phyloP scores from a whole-genome alignment of 2,329 filamentous ascomycete genomes.

The Pseudogymnoascus sp. region DNA sequence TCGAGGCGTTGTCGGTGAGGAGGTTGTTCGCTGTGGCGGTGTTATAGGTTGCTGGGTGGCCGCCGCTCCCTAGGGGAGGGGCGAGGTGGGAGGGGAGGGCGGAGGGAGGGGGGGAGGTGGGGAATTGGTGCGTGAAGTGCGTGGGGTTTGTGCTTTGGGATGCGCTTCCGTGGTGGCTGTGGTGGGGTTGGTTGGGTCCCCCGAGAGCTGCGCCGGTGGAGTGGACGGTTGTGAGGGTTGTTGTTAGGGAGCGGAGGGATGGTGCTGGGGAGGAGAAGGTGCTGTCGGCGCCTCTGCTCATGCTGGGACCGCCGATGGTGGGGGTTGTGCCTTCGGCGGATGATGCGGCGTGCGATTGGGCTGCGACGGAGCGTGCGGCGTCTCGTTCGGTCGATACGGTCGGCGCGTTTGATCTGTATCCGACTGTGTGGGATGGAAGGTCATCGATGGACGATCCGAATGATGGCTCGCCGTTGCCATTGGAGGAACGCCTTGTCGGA shows the following conservation, averaged over 20 bases:
- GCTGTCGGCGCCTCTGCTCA: constrained; percentile 61
- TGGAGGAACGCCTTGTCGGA: constrained; percentile 44
- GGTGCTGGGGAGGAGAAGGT: constrained; percentile 78
- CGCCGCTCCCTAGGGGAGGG: constrained; percentile 35
- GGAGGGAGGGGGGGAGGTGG: constrained; percentile 54
- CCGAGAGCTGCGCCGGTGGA: constrained; percentile 53
- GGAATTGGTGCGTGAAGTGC: constrained; percentile 58
- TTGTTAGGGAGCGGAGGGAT: constrained; percentile 71
- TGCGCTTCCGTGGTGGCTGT: constrained; percentile 24
- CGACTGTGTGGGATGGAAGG: constrained; percentile 48
- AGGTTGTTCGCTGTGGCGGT: constrained; percentile 76
- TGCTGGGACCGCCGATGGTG: constrained; percentile 56
- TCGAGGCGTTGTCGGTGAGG: constrained; percentile 76
- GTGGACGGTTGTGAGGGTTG: constrained; percentile 78
- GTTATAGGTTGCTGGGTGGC: constrained; percentile 62
- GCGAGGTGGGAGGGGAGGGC: constrained; percentile 64
- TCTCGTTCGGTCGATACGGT: constrained; percentile 81
- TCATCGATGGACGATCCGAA: constrained; percentile 52
- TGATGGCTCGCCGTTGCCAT: constrained; percentile 50
- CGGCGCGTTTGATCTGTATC: constrained; percentile 47
- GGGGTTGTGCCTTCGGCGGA: constrained; percentile 65
- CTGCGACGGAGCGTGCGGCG: constrained; percentile 62
- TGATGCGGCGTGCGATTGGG: constrained; percentile 62
- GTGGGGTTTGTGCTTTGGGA: constrained; percentile 31
- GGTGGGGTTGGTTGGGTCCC: constrained; percentile 40